phyloP scores from a whole-genome alignment of 2,329 filamentous ascomycete species.

The Zymoseptoria tritici region DNA sequence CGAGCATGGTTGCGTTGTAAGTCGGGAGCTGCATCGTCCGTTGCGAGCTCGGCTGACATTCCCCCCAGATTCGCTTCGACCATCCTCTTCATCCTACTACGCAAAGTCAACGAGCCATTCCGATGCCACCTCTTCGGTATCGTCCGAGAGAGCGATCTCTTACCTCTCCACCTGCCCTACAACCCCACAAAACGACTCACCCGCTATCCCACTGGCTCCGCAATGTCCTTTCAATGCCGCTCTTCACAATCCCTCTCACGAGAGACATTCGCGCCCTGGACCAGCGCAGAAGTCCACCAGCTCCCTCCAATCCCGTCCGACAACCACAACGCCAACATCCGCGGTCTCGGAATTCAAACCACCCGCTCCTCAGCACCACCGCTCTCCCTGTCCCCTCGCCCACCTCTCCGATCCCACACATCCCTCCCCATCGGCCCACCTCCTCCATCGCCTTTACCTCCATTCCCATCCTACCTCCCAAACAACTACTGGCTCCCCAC shows the following conservation, averaged over 20 bases:
- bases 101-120: slow-evolving; percentile 19
- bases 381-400: slow-evolving; percentile 16
- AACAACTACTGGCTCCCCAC: slow-evolving; percentile 10
- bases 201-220: slow-evolving; percentile 15
- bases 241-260: slow-evolving; percentile 21
- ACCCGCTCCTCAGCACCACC: slow-evolving; percentile 12
- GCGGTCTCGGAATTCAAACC: slow-evolving; percentile 21
- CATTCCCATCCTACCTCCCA: slow-evolving; percentile 21
- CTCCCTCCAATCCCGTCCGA: slow-evolving; percentile 11
- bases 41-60: not conserved
- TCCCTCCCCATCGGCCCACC: slow-evolving; percentile 11
- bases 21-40: not conserved
- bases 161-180: slow-evolving; percentile 18
- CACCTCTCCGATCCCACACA: slow-evolving; percentile 19
- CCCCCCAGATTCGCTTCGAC: slow-evolving; percentile 16
- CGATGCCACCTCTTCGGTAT: slow-evolving; percentile 22
- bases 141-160: slow-evolving; percentile 11
- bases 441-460: slow-evolving; percentile 19
- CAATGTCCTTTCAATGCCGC: slow-evolving; percentile 29
- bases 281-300: not conserved
- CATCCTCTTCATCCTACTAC: slow-evolving; percentile 20
- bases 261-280: slow-evolving; percentile 7
- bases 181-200: slow-evolving; percentile 10
- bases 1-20: slow-evolving; percentile 21
- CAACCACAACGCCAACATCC: slow-evolving; percentile 5